Base-by-base conservation (phyloP, 257 asterid species). In the Petunia secreta region DNA sequence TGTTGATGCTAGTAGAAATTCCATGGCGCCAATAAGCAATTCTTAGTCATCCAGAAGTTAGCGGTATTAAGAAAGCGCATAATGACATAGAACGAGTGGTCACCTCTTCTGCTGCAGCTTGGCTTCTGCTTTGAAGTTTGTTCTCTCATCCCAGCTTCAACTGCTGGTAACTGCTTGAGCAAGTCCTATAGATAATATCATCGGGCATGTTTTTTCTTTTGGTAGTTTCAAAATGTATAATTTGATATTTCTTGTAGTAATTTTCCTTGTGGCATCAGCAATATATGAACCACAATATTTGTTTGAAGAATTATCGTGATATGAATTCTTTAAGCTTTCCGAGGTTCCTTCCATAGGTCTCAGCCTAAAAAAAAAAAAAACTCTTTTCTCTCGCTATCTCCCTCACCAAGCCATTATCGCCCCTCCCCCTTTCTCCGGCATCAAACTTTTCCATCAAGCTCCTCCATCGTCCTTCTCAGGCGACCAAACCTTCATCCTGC, bases 1-100 rank as follows among this genome's bases (percentile, higher is more conserved):
- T 60, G 96, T 94, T 55, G 98, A 94, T 1, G 97, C 97, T 65
- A 97, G 98, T 83, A 89, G 92, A 82, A 66, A 68, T 77, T 79
- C 79, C 97, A 94, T 50, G 82, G 82, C 40, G 60, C 84, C 2
- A 76, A 81, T 81, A 83, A 79, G 81, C 75, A 84, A 82, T 4
- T 80, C 90, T 41, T 82, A 82, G 52, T 52, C 62, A 4, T 48
- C 41, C 50, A 40, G 7, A 25, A 48, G 63, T 25, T 78, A 46
- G 43, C 11, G 57, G 57, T 52, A 14, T 52, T 52, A 52, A 52
- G 10, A 48, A 25, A 25, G 25, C 25, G 25, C 25, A 34, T 34
- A 34, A 48, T 50, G 46, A 50, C 25, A 25, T 25, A 2, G 15
- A 67, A 43, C 54, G n/a, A n/a, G 2, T 25, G 25, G 25, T 25